These are phyloP conservation scores for Blumeria hordei DNA, from an alignment of 2,329 filamentous ascomycete species.

Conservation along the genomic window DNA sequence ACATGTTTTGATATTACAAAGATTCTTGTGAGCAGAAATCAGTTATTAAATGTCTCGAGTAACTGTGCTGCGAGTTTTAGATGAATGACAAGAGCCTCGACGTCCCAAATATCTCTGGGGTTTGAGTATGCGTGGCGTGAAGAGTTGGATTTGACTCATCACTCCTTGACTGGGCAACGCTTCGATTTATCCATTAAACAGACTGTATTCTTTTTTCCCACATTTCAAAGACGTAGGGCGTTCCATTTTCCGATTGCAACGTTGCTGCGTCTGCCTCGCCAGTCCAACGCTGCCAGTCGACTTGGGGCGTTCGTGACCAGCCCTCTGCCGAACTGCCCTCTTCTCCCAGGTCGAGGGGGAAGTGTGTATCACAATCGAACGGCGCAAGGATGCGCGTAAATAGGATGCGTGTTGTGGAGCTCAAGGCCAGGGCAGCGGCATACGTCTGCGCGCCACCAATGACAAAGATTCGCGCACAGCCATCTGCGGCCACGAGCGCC, in stretches of 20 bases:
- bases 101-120: too few species aligned
- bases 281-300: constrained; percentile 34
- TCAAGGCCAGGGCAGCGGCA: constrained; percentile 35
- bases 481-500: constrained; percentile 1
- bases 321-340: constrained; percentile 10
- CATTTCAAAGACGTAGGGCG: constrained; percentile 48
- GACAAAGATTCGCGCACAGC: constrained; percentile 34
- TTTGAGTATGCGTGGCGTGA: too few species aligned
- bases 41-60: too few species aligned
- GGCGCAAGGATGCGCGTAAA: constrained; percentile 44
- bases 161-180: too few species aligned
- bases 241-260: constrained; percentile 35
- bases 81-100: too few species aligned
- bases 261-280: constrained; percentile 37
- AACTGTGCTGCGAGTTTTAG: too few species aligned
- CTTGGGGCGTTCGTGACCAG: constrained; percentile 30
- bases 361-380: constrained; percentile 56
- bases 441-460: constrained; percentile 87
- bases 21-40: too few species aligned
- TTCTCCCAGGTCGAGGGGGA: constrained; percentile 30
- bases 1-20: too few species aligned
- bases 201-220: constrained; percentile 27
- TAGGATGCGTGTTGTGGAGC: constrained; percentile 35
- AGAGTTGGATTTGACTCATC: too few species aligned
- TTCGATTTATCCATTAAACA: too few species aligned